Evolutionary conservation across 2,329 filamentous ascomycete species (phyloP).

Genomic region (Scortechinia acanthostroma): DNA sequence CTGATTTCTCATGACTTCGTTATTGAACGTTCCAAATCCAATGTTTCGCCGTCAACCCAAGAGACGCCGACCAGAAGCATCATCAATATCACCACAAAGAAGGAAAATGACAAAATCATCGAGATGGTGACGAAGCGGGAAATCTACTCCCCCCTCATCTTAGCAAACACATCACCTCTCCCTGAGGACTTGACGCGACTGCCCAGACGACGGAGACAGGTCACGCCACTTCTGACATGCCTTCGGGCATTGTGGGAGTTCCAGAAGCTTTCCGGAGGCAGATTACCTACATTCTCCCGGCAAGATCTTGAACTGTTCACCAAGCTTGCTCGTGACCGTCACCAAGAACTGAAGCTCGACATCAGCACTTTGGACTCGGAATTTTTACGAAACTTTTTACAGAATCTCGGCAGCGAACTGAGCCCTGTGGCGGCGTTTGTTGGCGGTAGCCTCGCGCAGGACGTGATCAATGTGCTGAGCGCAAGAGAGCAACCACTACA

Average conservation of each 20-base stretch:
- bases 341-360: constrained; percentile 31
- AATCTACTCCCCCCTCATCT: constrained; percentile 48
- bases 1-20: constrained; percentile 54
- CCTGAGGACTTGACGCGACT: constrained; percentile 42
- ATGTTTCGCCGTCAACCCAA: constrained; percentile 34
- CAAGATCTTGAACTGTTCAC: constrained; percentile 47
- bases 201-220: constrained; percentile 40
- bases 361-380: constrained; percentile 10
- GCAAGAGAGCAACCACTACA: constrained; percentile 58
- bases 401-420: constrained; percentile 52
- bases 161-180: constrained; percentile 55
- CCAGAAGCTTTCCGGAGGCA: constrained; percentile 33
- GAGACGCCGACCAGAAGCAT: constrained; percentile 50
- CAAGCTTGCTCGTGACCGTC: constrained; percentile 45
- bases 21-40: constrained; percentile 53
- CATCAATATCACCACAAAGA: constrained; percentile 42
- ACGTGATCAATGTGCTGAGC: constrained; percentile 61
- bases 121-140: constrained; percentile 60
- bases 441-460: constrained; percentile 53
- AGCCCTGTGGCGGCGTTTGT: constrained; percentile 56
- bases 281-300: constrained; percentile 9
- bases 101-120: constrained; percentile 41
- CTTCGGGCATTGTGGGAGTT: constrained; percentile 59
- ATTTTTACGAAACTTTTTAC: constrained; percentile 51
- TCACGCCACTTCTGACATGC: constrained; percentile 53